Evolutionary conservation across 2,329 filamentous ascomycete species (phyloP), one percentile per base, ranked within the genome.

Genomic region (Colletotrichum tropicale): DNA sequence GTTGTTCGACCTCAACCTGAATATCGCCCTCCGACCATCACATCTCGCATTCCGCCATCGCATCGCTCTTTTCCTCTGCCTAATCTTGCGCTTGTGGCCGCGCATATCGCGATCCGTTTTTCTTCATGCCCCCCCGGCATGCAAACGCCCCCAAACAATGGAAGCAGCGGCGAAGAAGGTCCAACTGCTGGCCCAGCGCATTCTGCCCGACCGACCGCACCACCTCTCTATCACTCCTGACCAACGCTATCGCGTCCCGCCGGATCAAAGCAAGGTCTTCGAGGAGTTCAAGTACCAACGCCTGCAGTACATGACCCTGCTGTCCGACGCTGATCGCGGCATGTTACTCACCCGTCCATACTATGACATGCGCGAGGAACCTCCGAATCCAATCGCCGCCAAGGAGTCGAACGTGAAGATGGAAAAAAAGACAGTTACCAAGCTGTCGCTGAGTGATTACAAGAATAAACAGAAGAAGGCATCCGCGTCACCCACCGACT

Each of bases 371-470:
- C 87, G 88, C 80, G 88, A 90, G 79, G 89, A 90, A 75, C 84
- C 86, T 26, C 84, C 85, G 13, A 86, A 85, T 52, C 83, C 84
- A 73, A 82, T 85, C 71, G 81, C 86, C 76, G 81, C 80, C 78
- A 81, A 84, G 76, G 85, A 89, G 75, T 79, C 86, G 69, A 83
- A 86, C 78, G 82, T 82, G 66, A 85, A 82, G 77, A 82, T 82
- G 76, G 86, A 88, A 80, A 91, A 88, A 82, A 91, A 90, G 84
- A 80, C 83, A 21, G 80, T 82, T 60, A 85, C 83, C 65, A 70
- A 91, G 81, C 81, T 92, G 77, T 91, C 90, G 16, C 82, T 92
- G 76, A 90, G 88, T 82, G 90, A 92, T 81, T 92, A 91, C 79
- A 90, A 89, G 82, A 91, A 89, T 76, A 89, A 89, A 81, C 89